Base-by-base conservation (phyloP, 1,284 basidiomycete genomes). In the Singerocomus rubriflavus region DNA sequence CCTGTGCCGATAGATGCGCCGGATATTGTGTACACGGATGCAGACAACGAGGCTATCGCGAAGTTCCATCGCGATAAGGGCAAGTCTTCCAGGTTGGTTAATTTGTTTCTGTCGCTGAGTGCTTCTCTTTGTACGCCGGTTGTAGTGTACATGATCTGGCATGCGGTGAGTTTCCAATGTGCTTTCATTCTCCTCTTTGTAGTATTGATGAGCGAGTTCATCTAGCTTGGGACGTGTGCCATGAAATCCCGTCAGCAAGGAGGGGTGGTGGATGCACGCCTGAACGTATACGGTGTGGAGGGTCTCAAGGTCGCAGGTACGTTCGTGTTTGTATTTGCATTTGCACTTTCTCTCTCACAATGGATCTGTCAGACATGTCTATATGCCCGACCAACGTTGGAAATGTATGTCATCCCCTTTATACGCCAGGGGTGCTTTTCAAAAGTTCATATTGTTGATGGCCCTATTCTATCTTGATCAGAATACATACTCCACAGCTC, bases 121-220 rank as follows among this genome's bases (percentile, higher is more conserved):
- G 31, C 12, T 29, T 11, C 11, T 12, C n/a, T 13, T 29, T 17
- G 32, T 11, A 35, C 27, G 10, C 17, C 16, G n/a, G 8, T 17
- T 17, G n/a, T n/a, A 80, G 79, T 76, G 9, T 55, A 57, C 33
- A 77, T 77, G 0, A 66, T 74, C 1, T 82, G 78, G 79, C 82
- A 84, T 59, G 21, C 80, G 50, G 80, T 81, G 57, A 52, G 74
- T 7, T 16, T 11, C 13, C 31, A 12, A 3, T 10, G 10, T 29
- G 10, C 29, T 14, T 6, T 25, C 5, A 12, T 17, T 3, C 5
- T 35, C 17, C 31, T 12, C 16, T n/a, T 34, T 13, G 11, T 44
- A 12, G 16, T 31, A 13, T 13, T 14, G 6, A 44, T 16, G 31
- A 16, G 21, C 7, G 0, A 29, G 21, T 12, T 44, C 17, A 30